phyloP scores from a whole-genome alignment of 2,329 filamentous ascomycete species.

The Cryoendolithus antarcticus region DNA sequence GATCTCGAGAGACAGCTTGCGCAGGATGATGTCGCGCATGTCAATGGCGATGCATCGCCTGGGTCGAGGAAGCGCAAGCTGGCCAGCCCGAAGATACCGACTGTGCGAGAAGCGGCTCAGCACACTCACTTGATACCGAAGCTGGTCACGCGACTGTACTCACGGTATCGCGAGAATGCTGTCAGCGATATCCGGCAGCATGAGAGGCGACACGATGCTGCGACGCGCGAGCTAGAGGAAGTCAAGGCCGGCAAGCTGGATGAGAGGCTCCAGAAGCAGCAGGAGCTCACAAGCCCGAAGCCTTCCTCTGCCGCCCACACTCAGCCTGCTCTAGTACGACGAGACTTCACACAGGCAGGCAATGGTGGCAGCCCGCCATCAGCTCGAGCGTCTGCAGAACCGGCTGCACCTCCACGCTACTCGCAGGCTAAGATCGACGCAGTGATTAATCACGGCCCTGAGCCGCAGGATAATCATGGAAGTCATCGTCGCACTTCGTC shows the following conservation, averaged over 20 bases:
- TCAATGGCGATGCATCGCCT: conserved; percentile 37
- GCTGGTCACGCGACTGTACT: conserved; percentile 62
- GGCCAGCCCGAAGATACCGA: conserved; percentile 49
- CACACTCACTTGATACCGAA: conserved; percentile 57
- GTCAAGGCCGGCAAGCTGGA: conserved; percentile 51
- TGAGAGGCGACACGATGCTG: conserved; percentile 55
- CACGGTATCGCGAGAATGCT: conserved; percentile 57
- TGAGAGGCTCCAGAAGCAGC: conserved; percentile 21
- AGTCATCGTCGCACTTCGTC: conserved; percentile 18
- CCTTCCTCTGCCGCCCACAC: conserved; percentile 14
- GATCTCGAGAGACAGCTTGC: conserved; percentile 20
- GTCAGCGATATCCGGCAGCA: conserved; percentile 62
- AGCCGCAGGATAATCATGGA: conserved; percentile 18
- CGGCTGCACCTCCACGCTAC: conserved; percentile 12
- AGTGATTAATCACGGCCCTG: conserved; percentile 24
- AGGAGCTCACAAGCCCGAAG: conserved; percentile 12
- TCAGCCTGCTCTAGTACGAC: conserved; percentile 7
- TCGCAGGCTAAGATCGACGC: conserved; percentile 24
- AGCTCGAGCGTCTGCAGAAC: conserved; percentile 5
- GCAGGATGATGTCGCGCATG: conserved; percentile 8
- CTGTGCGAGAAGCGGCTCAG: conserved; percentile 53
- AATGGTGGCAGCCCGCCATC: conserved; percentile 9
- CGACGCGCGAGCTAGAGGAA: conserved; percentile 52
- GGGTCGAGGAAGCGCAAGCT: conserved; percentile 64
- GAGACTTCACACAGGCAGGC: conserved; percentile 7